Base-by-base conservation (phyloP, 2,329 filamentous ascomycete genomes). In the Pestalotiopsis sp. region DNA sequence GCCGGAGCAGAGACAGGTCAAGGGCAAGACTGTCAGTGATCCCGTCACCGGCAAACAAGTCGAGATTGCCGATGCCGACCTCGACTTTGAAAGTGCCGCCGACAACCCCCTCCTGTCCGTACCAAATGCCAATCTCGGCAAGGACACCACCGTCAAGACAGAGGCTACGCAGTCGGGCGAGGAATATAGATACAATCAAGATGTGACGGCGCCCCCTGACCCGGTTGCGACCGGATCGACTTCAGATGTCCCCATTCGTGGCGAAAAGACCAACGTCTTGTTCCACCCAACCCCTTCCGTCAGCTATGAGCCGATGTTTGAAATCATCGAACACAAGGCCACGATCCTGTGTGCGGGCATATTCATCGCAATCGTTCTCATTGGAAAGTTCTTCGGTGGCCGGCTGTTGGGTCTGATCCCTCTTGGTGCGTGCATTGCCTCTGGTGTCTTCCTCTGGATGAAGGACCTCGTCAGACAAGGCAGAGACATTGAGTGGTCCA, bases 231-330 rank as follows among this genome's bases (percentile, higher is more conserved):
- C 91, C 68, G 94, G 94, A 27, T 90, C 91, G 41, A 98, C 95
- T 0, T 95, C 94, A 31, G 96, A 98, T 80, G 94, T 98, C 1
- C 96, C 96, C 3, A 97, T 98, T 69, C 93, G 95, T 77, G 95
- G 95, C 75, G 95, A 98, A 78, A 98, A 96, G 86, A 98, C 96
- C 3, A 98, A 97, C 71, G 91, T 98, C 20, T 87, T 98, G 38
- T 98, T 98, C 81, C 95, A 98, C 80, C 95, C 96, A 9, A 98
- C 95, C 0, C 95, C 95, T 0, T 92, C 92, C 0, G 88, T 97
- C 73, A 94, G 91, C 82, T 97, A 94, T 77, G 94, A 97, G 79
- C 94, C 95, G 4, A 97, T 94, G 87, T 98, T 93, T 78, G 88
- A 85, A 23, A 81, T 88, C 13, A 80, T 98, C 69, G 94, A 98